Percentiles rank a stretch among this genome's conserved stretches.
phyloP scores from a whole-genome alignment of 169 alveolate species.

The Cryptosporidium canis region DNA sequence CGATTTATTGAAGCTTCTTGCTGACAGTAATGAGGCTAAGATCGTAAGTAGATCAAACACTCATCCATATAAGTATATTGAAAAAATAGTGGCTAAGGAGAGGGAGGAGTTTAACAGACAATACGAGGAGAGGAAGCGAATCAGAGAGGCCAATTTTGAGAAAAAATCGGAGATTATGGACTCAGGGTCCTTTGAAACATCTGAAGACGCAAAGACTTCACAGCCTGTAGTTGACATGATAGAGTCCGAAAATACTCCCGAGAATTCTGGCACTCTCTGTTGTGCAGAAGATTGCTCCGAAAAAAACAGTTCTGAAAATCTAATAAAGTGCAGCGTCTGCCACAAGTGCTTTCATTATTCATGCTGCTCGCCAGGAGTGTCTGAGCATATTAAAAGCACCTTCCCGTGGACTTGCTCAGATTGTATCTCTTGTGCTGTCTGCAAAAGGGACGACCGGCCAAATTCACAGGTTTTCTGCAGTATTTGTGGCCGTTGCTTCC shows the following conservation, averaged over 20 bases:
- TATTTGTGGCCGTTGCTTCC: slow-evolving; percentile 43
- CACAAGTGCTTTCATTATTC: slow-evolving; percentile 18
- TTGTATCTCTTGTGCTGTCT: slow-evolving; percentile 13
- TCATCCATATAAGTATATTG: background rate
- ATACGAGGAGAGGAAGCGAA: slow-evolving; percentile 9
- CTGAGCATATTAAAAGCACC: background rate
- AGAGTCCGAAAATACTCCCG: background rate
- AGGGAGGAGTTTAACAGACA: slow-evolving; percentile 22
- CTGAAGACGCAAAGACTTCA: background rate
- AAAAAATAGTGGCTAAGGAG: slow-evolving; percentile 22
- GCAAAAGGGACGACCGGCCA: background rate
- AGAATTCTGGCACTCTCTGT: background rate
- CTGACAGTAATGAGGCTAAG: slow-evolving; percentile 15
- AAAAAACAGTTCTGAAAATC: background rate
- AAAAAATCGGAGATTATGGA: background rate
- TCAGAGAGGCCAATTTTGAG: background rate
- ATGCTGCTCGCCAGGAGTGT: slow-evolving; percentile 32
- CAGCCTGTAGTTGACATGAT: background rate
- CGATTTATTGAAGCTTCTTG: slow-evolving; percentile 24
- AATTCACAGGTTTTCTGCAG: slow-evolving; percentile 44
- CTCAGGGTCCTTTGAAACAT: background rate
- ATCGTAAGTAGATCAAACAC: background rate
- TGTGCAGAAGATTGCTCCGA: slow-evolving; percentile 1
- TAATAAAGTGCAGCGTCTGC: slow-evolving; percentile 30
- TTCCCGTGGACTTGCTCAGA: slow-evolving; percentile 49